These are phyloP conservation scores for Saccharomyces jurei DNA, from an alignment of 805 yeast species.

Conservation along the genomic window DNA sequence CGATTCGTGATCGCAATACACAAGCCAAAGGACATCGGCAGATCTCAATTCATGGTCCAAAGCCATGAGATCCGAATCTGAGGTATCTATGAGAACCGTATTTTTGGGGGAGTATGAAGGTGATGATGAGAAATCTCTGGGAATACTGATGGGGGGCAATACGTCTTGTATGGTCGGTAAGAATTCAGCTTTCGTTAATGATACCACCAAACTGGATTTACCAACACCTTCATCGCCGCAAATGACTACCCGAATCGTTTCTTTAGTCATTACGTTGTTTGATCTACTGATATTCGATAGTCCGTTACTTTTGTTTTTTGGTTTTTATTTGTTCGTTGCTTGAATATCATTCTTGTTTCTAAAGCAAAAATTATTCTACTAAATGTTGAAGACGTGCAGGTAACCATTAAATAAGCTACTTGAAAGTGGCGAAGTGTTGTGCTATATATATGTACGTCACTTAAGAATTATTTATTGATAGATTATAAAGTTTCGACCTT, in stretches of 20 bases:
- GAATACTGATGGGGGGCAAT: conserved; percentile 77
- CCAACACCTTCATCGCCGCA: conserved; percentile 95
- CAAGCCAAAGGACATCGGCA: conserved; percentile 91
- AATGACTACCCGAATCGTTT: conserved; percentile 69
- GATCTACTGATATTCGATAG: background rate
- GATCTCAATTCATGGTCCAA: conserved; percentile 68
- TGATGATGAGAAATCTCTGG: conserved; percentile 56
- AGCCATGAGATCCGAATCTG: conserved; percentile 50
- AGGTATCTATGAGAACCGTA: conserved; percentile 75
- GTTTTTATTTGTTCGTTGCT: background rate
- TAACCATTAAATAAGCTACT: background rate
- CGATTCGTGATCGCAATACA: conserved; percentile 88
- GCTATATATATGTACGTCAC: background rate
- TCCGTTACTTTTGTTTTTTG: background rate
- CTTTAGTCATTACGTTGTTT: conserved; percentile 31
- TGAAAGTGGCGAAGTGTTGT: background rate
- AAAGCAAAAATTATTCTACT: background rate
- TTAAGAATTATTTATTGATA: background rate
- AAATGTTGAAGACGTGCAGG: background rate
- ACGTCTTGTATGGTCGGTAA: conserved; percentile 71
- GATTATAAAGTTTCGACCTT: conserved; percentile 20
- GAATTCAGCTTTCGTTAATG: conserved; percentile 74
- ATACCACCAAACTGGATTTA: conserved; percentile 68
- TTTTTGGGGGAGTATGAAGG: conserved; percentile 48
- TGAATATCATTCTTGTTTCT: background rate